A percentile compares a stretch with the other conserved stretches of the same genome.
Conservation (phyloP, 2,329 filamentous ascomycete species). For the Aspergillus sp. region DNA sequence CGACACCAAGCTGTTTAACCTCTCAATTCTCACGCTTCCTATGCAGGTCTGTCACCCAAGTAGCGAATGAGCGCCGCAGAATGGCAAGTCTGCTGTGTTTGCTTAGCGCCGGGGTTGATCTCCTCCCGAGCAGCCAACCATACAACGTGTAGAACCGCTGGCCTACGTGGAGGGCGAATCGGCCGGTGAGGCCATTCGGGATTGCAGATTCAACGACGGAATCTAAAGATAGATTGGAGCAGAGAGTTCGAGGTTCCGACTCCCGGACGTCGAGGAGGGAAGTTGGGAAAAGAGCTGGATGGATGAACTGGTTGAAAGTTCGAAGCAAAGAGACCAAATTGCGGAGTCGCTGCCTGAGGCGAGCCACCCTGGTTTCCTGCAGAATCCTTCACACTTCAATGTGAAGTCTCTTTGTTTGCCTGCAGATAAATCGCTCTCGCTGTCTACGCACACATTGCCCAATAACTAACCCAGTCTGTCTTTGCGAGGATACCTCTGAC, state of each 20-base stretch:
- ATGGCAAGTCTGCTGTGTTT: slow-evolving; percentile 24
- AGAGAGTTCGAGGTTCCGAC: neutral
- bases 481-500: no score
- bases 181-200: neutral
- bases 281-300: neutral
- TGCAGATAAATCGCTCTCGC: neutral
- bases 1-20: slow-evolving; percentile 6
- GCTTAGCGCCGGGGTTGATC: slow-evolving; percentile 33
- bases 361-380: neutral
- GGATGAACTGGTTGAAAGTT: no score
- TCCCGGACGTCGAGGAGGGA: neutral
- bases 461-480: no score
- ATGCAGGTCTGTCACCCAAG: slow-evolving; percentile 23
- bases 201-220: neutral
- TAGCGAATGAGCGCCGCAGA: slow-evolving; percentile 17
- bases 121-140: slow-evolving; percentile 29
- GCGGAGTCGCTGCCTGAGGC: neutral
- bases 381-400: neutral
- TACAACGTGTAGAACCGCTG: slow-evolving; percentile 28
- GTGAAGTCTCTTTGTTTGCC: neutral
- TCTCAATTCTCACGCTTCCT: slow-evolving; percentile 7
- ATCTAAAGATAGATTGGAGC: slow-evolving; percentile 10
- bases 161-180: neutral
- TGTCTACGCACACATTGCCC: neutral
- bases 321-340: neutral